Conservation (phyloP, 2,329 filamentous ascomycete species). For the Sordariomycetes sp. region DNA sequence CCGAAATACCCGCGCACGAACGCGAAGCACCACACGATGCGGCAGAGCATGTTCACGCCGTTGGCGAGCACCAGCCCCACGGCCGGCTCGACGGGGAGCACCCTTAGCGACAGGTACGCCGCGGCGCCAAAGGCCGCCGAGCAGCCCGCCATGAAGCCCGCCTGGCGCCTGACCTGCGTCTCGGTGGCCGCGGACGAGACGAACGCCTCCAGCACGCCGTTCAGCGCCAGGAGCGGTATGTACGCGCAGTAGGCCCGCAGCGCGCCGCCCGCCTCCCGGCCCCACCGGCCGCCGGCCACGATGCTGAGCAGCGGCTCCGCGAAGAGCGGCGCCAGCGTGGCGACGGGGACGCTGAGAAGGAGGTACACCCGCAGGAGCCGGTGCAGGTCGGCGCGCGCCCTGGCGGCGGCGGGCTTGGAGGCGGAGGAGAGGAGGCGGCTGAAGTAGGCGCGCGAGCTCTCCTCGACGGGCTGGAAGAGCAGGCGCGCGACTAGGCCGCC, state of each 20-base stretch:
- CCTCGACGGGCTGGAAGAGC: constrained; percentile 90
- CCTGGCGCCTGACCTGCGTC: constrained; percentile 65
- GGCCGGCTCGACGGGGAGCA: constrained; percentile 56
- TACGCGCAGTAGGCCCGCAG: constrained; percentile 82
- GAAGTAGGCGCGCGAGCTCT: constrained; percentile 83
- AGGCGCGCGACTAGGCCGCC: constrained; percentile 81
- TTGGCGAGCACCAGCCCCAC: constrained; percentile 79
- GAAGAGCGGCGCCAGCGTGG: constrained; percentile 63
- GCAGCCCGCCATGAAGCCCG: constrained; percentile 74
- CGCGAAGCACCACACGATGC: constrained; percentile 67
- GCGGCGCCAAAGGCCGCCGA: constrained; percentile 64
- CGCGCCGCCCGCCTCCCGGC: constrained; percentile 58
- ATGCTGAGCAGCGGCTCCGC: constrained; percentile 64
- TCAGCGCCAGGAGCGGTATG: constrained; percentile 83
- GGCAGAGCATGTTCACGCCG: constrained; percentile 76
- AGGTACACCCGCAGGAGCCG: constrained; percentile 63
- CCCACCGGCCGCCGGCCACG: constrained; percentile 71
- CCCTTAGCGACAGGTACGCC: constrained; percentile 64
- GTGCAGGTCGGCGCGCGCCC: constrained; percentile 41
- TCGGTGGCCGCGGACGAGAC: constrained; percentile 77
- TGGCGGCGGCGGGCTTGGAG: constrained; percentile 11
- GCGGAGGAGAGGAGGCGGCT: constrained; percentile 55
- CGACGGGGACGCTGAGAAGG: constrained; percentile 58
- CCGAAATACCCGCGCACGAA: constrained; percentile 63
- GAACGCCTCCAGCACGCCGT: constrained; percentile 87